These are phyloP conservation scores for Vinca major DNA, from an alignment of 305 asterid species.

Conservation along the genomic window DNA sequence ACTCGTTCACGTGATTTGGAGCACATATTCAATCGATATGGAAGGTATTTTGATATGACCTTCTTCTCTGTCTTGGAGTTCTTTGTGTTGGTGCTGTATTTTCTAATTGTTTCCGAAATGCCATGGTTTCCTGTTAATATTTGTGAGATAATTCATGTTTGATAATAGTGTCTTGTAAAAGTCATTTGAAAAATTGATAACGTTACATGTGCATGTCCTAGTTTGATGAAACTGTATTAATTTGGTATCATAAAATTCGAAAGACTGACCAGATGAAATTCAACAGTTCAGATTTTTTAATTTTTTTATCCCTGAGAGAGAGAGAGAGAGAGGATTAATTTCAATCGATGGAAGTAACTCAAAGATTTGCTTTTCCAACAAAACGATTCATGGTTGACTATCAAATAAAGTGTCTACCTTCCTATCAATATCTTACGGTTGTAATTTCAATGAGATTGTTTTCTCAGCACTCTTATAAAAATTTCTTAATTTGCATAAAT, in stretches of 20 bases:
- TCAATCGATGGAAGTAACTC: background rate
- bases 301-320: too few relatives aligned
- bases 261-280: too few relatives aligned
- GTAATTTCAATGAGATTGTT: background rate
- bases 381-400: background rate
- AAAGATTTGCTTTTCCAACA: background rate
- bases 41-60: conserved; percentile 35
- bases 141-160: background rate
- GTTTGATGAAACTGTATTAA: too few relatives aligned
- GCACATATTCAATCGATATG: conserved; percentile 47
- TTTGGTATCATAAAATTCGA: too few relatives aligned
- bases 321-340: background rate
- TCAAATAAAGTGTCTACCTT: background rate
- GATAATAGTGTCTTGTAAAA: too few relatives aligned
- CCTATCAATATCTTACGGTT: background rate
- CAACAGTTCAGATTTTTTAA: too few relatives aligned
- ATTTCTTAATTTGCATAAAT: conserved; percentile 27
- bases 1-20: conserved; percentile 66
- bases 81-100: background rate
- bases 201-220: too few relatives aligned
- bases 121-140: background rate
- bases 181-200: too few relatives aligned
- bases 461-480: conserved; percentile 45
- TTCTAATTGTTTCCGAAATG: background rate
- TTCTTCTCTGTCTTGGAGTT: background rate